Conservation (phyloP, 179 eudicot species). For the Drosera spatulata region DNA sequence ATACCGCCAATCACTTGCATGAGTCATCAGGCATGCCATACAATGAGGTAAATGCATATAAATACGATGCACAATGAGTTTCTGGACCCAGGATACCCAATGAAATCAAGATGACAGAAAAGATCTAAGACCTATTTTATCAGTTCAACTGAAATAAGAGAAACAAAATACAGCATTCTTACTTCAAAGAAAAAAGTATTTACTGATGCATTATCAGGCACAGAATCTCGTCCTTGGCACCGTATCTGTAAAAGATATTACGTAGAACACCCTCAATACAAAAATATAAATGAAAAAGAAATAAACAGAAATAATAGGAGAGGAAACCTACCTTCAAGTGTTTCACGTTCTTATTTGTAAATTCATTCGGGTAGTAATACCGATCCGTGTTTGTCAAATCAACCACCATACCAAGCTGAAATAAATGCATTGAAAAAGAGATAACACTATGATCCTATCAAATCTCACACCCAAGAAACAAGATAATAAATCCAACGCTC, state of each 20-base stretch:
- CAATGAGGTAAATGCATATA: too few relatives aligned
- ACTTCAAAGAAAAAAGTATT: conserved; percentile 50
- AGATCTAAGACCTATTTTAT: too few relatives aligned
- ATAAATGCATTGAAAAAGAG: conserved; percentile 1
- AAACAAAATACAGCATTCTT: background rate
- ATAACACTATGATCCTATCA: background rate
- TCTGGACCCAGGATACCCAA: background rate
- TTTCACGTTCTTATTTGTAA: conserved; percentile 27
- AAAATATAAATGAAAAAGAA: background rate
- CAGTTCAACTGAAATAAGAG: too few relatives aligned
- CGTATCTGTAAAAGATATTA: conserved; percentile 24
- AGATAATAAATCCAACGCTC: background rate
- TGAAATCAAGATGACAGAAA: background rate
- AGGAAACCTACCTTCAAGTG: conserved; percentile 33
- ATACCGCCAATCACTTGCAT: too few relatives aligned
- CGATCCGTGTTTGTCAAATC: conserved; percentile 55
- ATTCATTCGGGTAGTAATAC: conserved; percentile 32
- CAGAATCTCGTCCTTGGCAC: conserved; percentile 52
- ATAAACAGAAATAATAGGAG: background rate
- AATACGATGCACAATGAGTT: too few relatives aligned
- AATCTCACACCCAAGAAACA: background rate
- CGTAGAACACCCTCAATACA: background rate
- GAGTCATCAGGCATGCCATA: too few relatives aligned
- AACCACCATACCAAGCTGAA: conserved; percentile 47
- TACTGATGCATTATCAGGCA: conserved; percentile 51